These are phyloP conservation scores for Aspergillus pseudoviridinutans DNA, from an alignment of 2,329 filamentous ascomycete species.

Conservation along the genomic window DNA sequence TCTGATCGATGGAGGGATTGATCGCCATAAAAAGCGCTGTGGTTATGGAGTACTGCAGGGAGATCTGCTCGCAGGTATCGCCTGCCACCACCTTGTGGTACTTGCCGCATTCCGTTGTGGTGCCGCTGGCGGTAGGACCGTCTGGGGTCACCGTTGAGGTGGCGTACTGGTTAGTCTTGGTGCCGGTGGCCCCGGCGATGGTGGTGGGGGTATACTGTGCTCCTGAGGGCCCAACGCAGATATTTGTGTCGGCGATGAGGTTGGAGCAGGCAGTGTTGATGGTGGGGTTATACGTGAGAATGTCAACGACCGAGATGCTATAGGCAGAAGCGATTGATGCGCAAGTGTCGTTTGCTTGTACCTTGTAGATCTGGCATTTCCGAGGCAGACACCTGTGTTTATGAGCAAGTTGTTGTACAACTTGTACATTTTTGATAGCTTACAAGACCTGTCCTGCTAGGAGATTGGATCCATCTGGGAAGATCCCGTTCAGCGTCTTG, in stretches of 20 bases:
- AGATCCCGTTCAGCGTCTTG: not conserved
- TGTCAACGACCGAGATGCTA: not conserved
- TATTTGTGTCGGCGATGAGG: not conserved
- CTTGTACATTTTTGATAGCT: too few species aligned
- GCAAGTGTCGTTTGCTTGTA: not conserved
- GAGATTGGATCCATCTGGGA: not conserved
- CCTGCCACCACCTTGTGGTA: not conserved
- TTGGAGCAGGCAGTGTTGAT: not conserved
- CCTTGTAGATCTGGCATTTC: not conserved
- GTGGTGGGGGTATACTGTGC: not conserved
- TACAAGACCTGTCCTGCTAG: not conserved
- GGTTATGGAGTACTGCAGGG: not conserved
- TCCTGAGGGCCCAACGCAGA: not conserved
- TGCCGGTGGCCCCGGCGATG: not conserved
- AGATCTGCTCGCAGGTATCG: not conserved
- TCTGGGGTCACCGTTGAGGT: not conserved
- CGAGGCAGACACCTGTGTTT: not conserved
- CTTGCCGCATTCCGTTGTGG: not conserved
- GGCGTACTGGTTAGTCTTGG: not conserved
- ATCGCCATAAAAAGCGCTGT: not conserved
- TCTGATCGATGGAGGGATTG: not conserved
- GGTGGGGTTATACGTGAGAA: not conserved
- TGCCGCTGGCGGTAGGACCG: not conserved
- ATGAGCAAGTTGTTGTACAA: not conserved
- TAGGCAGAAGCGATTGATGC: not conserved